These are phyloP conservation scores for Picochlorum sp. DNA, from an alignment of 139 green algal species.

Conservation along the genomic window DNA sequence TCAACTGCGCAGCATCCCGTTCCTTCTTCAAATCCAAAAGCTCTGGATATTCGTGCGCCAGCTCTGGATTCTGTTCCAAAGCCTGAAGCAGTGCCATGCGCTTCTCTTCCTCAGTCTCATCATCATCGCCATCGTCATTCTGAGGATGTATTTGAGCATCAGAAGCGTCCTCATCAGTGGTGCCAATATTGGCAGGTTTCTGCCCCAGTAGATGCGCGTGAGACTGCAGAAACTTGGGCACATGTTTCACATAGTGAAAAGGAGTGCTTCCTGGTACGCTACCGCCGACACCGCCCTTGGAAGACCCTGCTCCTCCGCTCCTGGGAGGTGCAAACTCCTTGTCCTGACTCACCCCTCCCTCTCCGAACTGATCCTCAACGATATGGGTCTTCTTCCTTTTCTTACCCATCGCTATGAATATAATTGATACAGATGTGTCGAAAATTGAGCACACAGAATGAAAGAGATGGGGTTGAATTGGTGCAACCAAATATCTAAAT, in stretches of 20 bases:
- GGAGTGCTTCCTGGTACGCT: constrained; percentile 16
- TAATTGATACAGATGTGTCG: no score
- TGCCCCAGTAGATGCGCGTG: constrained; percentile 57
- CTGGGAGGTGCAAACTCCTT: not conserved
- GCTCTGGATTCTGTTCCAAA: constrained; percentile 63
- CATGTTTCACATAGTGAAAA: constrained; percentile 38
- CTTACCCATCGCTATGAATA: no score
- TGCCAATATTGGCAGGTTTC: not conserved
- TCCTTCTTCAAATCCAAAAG: constrained; percentile 26
- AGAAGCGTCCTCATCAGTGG: constrained; percentile 6
- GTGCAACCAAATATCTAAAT: no score
- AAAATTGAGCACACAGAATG: no score
- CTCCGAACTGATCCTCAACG: constrained; percentile 60
- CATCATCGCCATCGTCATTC: not conserved
- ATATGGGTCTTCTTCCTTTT: constrained; percentile 9
- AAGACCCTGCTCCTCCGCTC: not conserved
- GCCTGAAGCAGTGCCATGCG: constrained; percentile 49
- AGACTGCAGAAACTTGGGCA: constrained; percentile 69
- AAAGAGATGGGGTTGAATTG: no score
- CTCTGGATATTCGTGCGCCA: constrained; percentile 47
- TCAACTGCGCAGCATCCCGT: constrained; percentile 44
- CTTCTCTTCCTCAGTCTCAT: constrained; percentile 25
- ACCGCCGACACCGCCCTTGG: constrained; percentile 25
- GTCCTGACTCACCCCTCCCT: constrained; percentile 21
- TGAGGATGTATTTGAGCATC: not conserved